A percentile compares a stretch with the other conserved stretches of the same genome.
Evolutionary conservation across 139 green algal species (phyloP).

Genomic region (Ettlia oleoabundans): DNA sequence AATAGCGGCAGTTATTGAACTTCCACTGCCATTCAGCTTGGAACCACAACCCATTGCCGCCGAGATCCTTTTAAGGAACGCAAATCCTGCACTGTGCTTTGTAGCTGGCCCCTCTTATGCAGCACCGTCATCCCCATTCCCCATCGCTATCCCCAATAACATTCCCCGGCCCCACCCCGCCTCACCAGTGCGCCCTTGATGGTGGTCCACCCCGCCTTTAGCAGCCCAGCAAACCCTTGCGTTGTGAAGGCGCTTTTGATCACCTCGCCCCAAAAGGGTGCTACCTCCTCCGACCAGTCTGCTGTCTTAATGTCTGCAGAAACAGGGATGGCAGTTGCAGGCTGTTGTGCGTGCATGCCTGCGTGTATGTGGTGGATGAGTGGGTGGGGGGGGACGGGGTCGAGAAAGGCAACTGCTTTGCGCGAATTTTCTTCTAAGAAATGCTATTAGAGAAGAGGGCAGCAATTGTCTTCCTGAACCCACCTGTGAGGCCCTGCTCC

Average conservation of each 20-base stretch:
- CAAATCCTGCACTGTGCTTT: no score
- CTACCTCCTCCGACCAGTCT: slow-evolving; percentile 93
- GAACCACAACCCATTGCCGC: no score
- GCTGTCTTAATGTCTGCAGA: slow-evolving; percentile 63
- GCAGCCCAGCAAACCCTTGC: slow-evolving; percentile 81
- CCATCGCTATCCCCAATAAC: no score
- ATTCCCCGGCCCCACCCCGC: background rate
- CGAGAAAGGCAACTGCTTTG: no score
- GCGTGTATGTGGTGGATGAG: no score
- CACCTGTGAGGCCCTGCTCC: slow-evolving; percentile 51
- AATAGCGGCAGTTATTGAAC: no score
- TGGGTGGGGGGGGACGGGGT: no score
- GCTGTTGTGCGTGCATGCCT: no score
- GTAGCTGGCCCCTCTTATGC: background rate
- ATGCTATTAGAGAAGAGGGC: background rate
- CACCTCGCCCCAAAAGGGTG: slow-evolving; percentile 96
- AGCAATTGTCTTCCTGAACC: background rate
- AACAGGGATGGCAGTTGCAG: background rate
- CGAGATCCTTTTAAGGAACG: no score
- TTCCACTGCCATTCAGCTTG: no score
- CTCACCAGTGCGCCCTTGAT: slow-evolving; percentile 72
- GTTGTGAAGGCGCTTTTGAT: slow-evolving; percentile 83
- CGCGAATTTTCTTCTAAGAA: no score
- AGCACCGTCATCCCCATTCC: background rate
- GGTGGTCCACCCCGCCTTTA: slow-evolving; percentile 86